Conservation (phyloP, 805 yeast genomes). For the Ogataea saltuana region DNA sequence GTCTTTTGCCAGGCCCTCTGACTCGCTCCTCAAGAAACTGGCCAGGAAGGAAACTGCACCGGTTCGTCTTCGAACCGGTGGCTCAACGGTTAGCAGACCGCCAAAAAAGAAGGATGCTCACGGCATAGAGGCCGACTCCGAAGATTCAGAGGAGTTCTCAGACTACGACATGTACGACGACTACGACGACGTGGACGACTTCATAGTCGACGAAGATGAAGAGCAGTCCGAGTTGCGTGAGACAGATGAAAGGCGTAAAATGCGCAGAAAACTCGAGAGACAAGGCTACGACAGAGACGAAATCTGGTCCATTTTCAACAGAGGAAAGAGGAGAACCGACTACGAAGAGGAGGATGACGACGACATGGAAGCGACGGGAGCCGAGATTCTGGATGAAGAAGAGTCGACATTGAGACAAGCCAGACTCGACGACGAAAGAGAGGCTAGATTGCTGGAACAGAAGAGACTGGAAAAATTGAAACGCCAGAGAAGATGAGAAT, state of each 20-base stretch:
- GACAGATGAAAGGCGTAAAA: slow-evolving; percentile 7
- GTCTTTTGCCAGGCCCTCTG: slow-evolving; percentile 56
- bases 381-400: slow-evolving; percentile 85
- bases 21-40: slow-evolving; percentile 49
- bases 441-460: slow-evolving; percentile 58
- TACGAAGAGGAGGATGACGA: slow-evolving; percentile 53
- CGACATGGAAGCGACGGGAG: slow-evolving; percentile 95
- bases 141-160: slow-evolving; percentile 30
- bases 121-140: slow-evolving; percentile 34
- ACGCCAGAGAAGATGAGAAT: slow-evolving; percentile 28
- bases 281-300: slow-evolving; percentile 76
- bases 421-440: slow-evolving; percentile 71
- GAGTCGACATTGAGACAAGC: slow-evolving; percentile 66
- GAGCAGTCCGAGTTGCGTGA: slow-evolving; percentile 33
- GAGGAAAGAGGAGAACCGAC: slow-evolving; percentile 54
- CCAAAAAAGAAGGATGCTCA: slow-evolving; percentile 23
- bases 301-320: slow-evolving; percentile 83
- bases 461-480: slow-evolving; percentile 47
- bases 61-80: too few relatives aligned
- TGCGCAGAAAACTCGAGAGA: slow-evolving; percentile 9
- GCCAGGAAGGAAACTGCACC: slow-evolving; percentile 29
- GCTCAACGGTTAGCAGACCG: too few relatives aligned
- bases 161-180: slow-evolving; percentile 46
- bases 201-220: slow-evolving; percentile 60
- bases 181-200: slow-evolving; percentile 56